Evolutionary conservation across 345 rosid species (phyloP), one percentile per base, ranked within the genome.

Genomic region (Crucihimalaya himalaica): DNA sequence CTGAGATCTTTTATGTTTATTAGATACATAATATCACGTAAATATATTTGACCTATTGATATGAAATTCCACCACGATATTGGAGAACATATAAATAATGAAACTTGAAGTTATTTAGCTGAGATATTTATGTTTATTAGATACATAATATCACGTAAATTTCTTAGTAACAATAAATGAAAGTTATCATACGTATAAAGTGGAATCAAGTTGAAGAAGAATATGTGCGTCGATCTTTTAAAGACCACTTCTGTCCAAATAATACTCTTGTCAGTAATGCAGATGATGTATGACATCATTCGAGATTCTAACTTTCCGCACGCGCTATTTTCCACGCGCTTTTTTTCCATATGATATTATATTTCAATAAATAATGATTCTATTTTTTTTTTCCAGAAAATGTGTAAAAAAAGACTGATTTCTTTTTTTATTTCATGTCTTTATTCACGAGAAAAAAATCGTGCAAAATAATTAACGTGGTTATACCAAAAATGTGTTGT

Each of bases 181-280:
- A 58, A 48, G 43, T 43, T 43, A 40, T 31, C 6, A 37, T 43
- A 47, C 5, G 52, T 47, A 47, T 16, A 47, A 46, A 43, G 48
- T 53, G 46, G 47, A 64, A 54, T 42, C 63, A 63, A 63, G 71
- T 63, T 54, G 57, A 56, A 56, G 52, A 65, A 56, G 59, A 73
- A 65, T 73, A 73, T 73, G 66, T 43, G 21, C 77, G 66, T 74
- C 71, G 66, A 63, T 46, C 59, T 74, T 73, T 31, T 63, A 50
- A 39, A 64, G 70, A 63, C 70, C 55, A 14, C 70, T 73, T 74
- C 72, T 47, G 29, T 74, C 72, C 54, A 37, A 59, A 67, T 58
- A 12, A 67, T 58, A 66, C 72, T 66, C 53, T 46, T 74, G 72
- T 74, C 78, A 65, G 72, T 67, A 29, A 25, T n/a, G 70, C 50